These are phyloP conservation scores for Cyberlindnera meyerae DNA, from an alignment of 805 yeast genomes.

Conservation along the genomic window DNA sequence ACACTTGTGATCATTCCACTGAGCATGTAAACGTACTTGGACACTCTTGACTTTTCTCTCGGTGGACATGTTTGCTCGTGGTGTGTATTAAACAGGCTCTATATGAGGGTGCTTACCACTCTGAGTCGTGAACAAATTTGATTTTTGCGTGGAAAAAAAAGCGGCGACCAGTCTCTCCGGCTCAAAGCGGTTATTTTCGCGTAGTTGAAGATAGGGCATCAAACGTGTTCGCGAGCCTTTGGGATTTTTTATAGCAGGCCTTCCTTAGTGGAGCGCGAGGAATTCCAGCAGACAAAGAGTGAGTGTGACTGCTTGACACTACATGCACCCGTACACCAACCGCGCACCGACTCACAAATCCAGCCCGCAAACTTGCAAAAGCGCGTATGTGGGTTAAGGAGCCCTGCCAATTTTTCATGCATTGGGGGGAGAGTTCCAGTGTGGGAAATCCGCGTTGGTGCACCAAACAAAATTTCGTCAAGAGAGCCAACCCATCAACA, in stretches of 20 bases:
- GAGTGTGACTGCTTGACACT: not conserved
- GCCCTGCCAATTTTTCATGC: conserved; percentile 9
- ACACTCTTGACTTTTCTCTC: conserved; percentile 61
- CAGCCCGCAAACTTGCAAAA: not conserved
- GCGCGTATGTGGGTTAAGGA: conserved; percentile 5
- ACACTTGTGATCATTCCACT: not conserved
- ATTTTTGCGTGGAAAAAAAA: conserved; percentile 20
- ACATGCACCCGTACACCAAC: conserved; percentile 13
- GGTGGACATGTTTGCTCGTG: conserved; percentile 53
- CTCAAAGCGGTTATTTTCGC: conserved; percentile 14
- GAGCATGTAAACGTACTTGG: conserved; percentile 61
- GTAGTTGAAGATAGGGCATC: conserved; percentile 1
- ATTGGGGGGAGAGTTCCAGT: too few relatives aligned
- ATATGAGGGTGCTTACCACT: conserved; percentile 12
- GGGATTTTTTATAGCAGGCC: too few relatives aligned
- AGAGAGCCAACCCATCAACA: conserved; percentile 11
- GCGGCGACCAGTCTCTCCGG: conserved; percentile 8
- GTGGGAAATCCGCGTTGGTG: conserved; percentile 5
- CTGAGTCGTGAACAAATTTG: conserved; percentile 20
- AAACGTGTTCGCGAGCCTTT: too few relatives aligned
- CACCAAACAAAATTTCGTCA: conserved; percentile 22
- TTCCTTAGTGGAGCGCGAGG: too few relatives aligned
- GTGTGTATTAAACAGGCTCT: conserved; percentile 8
- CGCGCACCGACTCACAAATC: too few relatives aligned
- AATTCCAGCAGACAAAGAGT: too few relatives aligned